Conservation (phyloP, 768 basidiomycete genomes). For the Mycena vulgaris region DNA sequence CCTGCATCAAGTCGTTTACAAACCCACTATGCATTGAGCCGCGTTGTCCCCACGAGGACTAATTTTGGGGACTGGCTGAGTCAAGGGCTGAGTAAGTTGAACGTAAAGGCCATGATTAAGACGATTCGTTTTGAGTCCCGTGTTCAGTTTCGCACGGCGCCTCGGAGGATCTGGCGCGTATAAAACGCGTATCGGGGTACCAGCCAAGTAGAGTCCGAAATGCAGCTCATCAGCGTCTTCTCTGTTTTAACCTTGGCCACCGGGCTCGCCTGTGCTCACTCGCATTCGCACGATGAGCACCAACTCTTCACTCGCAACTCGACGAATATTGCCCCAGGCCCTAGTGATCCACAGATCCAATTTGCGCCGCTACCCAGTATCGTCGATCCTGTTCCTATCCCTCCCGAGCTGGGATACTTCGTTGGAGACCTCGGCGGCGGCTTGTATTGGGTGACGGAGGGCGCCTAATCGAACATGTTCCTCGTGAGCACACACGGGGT, state of each 20-base stretch:
- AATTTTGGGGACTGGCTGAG: conserved; percentile 17
- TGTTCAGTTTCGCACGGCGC: background rate
- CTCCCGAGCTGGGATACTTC: conserved; percentile 12
- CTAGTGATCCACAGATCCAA: conserved; percentile 21
- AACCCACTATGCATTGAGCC: too few species aligned
- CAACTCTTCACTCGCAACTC: conserved; percentile 6
- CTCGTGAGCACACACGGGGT: conserved; percentile 15
- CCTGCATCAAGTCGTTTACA: too few species aligned
- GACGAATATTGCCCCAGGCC: conserved; percentile 7
- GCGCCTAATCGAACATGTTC: too few species aligned
- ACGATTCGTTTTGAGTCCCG: background rate
- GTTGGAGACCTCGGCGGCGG: conserved; percentile 11
- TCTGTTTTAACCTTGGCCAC: conserved; percentile 17
- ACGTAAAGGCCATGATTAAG: background rate
- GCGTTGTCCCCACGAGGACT: conserved; percentile 1
- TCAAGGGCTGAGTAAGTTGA: conserved; percentile 16
- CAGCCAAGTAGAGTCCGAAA: conserved; percentile 16
- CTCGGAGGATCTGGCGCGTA: conserved; percentile 1
- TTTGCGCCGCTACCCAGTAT: conserved; percentile 15
- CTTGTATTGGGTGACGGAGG: conserved; percentile 9
- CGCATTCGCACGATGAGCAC: conserved; percentile 18
- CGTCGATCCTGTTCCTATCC: conserved; percentile 8
- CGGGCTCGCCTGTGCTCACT: conserved; percentile 8
- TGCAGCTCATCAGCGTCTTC: conserved; percentile 19
- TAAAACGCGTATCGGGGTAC: conserved; percentile 13